Conservation (phyloP, 2,329 filamentous ascomycete genomes). For the Sphaerulina musiva region DNA sequence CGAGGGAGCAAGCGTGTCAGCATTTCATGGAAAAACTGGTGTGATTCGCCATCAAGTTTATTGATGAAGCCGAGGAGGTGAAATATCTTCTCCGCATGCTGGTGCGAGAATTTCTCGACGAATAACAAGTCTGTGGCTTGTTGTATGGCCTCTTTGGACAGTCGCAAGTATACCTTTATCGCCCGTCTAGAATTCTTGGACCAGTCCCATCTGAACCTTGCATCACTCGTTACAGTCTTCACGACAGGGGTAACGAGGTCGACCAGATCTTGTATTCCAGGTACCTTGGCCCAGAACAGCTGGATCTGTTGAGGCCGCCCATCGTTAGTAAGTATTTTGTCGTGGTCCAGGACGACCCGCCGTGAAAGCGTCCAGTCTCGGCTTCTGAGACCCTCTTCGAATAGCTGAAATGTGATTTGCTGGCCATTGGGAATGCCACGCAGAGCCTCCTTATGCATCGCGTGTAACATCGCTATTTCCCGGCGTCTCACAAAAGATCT, state of each 20-base stretch:
- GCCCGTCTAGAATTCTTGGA: too few species aligned
- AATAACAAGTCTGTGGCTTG: slow-evolving; percentile 1
- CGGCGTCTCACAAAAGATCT: slow-evolving; percentile 17
- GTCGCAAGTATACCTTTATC: neutral
- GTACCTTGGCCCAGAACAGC: slow-evolving; percentile 10
- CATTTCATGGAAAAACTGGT: neutral
- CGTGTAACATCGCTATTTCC: slow-evolving; percentile 12
- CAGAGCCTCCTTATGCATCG: slow-evolving; percentile 27
- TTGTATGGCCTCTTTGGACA: slow-evolving; percentile 1
- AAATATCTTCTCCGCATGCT: neutral
- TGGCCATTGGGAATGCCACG: slow-evolving; percentile 18
- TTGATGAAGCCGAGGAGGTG: neutral
- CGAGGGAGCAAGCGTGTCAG: slow-evolving; percentile 1
- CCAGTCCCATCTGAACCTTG: neutral
- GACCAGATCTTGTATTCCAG: slow-evolving; percentile 1
- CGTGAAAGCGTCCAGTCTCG: neutral
- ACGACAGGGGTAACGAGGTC: neutral
- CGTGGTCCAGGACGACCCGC: neutral
- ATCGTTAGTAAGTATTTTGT: neutral
- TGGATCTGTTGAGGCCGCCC: neutral
- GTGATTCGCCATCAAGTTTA: neutral
- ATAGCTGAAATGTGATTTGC: slow-evolving; percentile 6
- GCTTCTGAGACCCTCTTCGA: neutral
- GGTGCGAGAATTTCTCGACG: neutral
- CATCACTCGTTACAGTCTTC: neutral